Conservation (phyloP, 169 alveolate species). For the Plasmodium berghei region DNA sequence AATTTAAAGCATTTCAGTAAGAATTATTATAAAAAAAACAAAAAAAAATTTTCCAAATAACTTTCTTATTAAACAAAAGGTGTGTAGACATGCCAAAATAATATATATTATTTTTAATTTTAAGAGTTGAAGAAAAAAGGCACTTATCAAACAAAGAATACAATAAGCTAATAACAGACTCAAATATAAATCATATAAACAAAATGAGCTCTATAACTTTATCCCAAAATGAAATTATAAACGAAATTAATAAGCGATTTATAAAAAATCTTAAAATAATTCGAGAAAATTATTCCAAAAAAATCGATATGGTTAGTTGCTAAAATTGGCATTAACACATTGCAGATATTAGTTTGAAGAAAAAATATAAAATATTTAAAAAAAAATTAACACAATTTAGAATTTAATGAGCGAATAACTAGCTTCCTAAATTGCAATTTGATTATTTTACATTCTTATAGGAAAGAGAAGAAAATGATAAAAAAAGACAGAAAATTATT, state of each 20-base stretch:
- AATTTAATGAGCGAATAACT: too few relatives aligned
- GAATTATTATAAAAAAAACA: neutral
- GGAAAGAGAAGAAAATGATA: slow-evolving; percentile 66
- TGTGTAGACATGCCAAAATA: too few relatives aligned
- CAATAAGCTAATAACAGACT: slow-evolving; percentile 21
- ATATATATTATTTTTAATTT: neutral
- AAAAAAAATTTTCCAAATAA: too few relatives aligned
- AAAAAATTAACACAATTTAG: too few relatives aligned
- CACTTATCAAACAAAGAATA: slow-evolving; percentile 31
- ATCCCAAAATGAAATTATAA: slow-evolving; percentile 54
- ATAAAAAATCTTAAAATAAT: slow-evolving; percentile 16
- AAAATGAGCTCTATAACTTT: slow-evolving; percentile 42
- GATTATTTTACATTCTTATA: neutral
- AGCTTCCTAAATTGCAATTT: too few relatives aligned
- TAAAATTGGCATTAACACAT: neutral
- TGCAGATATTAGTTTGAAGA: too few relatives aligned
- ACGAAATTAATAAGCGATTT: slow-evolving; percentile 38
- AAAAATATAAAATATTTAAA: too few relatives aligned
- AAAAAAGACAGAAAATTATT: slow-evolving; percentile 51
- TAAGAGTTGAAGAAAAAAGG: slow-evolving; percentile 32
- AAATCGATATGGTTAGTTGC: slow-evolving; percentile 36
- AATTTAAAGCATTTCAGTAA: slow-evolving; percentile 17
- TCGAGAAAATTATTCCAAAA: slow-evolving; percentile 23
- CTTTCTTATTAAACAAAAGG: too few relatives aligned
- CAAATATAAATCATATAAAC: slow-evolving; percentile 33